Base-by-base conservation (phyloP, 768 basidiomycete species). In the Chalciporus chontae region DNA sequence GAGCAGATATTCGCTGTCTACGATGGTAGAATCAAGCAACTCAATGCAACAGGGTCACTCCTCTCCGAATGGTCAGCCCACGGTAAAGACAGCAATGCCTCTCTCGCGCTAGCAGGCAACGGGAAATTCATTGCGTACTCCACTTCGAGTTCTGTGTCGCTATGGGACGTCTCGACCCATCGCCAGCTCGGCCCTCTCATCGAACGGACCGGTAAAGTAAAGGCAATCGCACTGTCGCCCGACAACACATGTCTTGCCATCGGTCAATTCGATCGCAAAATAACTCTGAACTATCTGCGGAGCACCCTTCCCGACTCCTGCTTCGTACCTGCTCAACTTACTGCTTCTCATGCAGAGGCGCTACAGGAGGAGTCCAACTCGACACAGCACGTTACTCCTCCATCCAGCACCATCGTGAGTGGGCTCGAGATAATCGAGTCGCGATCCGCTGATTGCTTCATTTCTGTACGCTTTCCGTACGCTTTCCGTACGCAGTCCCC, bases 1-100 rank as follows among this genome's bases (percentile, higher is more conserved):
- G 21, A 29, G 27, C 38, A 51, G 8, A 18, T 56, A 1, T 48
- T 47, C 15, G 40, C 54, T 43, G 23, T 21, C 3, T 52, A 41
- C 11, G 23, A 8, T 2, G n/a, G 43, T 11, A 18, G 31, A 41
- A 44, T 27, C 37, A 48, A 43, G 10, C 14, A 32, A 27, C 52
- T 55, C 18, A 47, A 55, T 8, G 8, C 43, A 2, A 44, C 42
- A 2, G 41, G 51, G 8, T 27, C 32, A 10, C 5, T 45, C 37
- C 47, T 43, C 24, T 27, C 18, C 11, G 1, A 26, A 23, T 53
- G 51, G 44, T 10, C 45, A 8, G 3, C 42, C 21, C 50, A 21
- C 37, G 10, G 3, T 3, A 3, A 1, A 0, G 38, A 24, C 19
- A 6, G 3, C 1, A 3, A 32, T 4, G 15, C 42, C 8, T 48